These are phyloP conservation scores for Elsinoe ampelina DNA, from an alignment of 2,329 filamentous ascomycete genomes.

Conservation along the genomic window DNA sequence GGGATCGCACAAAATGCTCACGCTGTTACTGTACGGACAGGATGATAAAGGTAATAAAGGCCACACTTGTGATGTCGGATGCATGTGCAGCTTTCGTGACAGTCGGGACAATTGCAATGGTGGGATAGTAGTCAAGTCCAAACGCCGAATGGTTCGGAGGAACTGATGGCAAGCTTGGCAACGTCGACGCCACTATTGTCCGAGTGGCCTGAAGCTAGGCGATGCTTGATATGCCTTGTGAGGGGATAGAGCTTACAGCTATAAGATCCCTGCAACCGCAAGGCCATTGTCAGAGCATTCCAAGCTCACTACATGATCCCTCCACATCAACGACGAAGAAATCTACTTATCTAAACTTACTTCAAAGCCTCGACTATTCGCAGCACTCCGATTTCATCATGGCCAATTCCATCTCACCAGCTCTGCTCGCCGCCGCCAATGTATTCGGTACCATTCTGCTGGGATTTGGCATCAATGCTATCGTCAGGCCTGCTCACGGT, in stretches of 20 bases:
- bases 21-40: too few species aligned
- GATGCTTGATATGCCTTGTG: not conserved
- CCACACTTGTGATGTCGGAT: too few species aligned
- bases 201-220: not conserved
- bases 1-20: not conserved
- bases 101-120: not conserved
- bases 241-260: too few species aligned
- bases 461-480: constrained; percentile 33
- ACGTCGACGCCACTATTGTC: not conserved
- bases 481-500: constrained; percentile 28
- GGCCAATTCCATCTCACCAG: not conserved
- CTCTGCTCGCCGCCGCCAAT: not conserved
- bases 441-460: constrained; percentile 25
- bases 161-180: not conserved
- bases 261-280: too few species aligned
- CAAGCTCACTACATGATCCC: not conserved
- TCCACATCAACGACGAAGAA: not conserved
- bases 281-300: not conserved
- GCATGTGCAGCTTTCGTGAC: too few species aligned
- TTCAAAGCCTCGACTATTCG: not conserved
- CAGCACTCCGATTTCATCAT: not conserved
- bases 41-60: too few species aligned
- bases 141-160: not conserved
- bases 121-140: not conserved
- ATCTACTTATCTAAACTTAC: not conserved